A percentile compares a stretch with the other conserved stretches of the same genome.
Evolutionary conservation across 2,329 filamentous ascomycete species (phyloP).

Genomic region (Sporothrix dimorphospora): DNA sequence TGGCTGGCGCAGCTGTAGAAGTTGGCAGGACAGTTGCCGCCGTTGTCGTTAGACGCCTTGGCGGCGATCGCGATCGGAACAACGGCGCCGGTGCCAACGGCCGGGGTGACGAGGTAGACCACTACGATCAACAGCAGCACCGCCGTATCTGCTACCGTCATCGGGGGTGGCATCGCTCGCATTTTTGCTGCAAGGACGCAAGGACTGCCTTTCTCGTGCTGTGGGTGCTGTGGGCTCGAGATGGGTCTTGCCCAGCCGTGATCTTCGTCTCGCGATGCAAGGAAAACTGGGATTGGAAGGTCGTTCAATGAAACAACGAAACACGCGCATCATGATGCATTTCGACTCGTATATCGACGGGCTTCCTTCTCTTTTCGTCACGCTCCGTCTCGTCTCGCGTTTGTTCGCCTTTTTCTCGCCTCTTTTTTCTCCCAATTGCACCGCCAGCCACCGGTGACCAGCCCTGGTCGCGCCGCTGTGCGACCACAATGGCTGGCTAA

Average conservation of each 20-base stretch:
- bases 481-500: background rate
- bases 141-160: slow-evolving; percentile 1
- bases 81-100: background rate
- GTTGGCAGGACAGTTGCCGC: slow-evolving; percentile 49
- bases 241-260: background rate
- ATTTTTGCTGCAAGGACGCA: background rate
- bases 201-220: background rate
- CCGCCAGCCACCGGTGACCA: background rate
- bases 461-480: slow-evolving; percentile 7
- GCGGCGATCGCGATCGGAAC: background rate
- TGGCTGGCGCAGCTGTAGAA: slow-evolving; percentile 56
- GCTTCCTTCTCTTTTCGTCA: background rate
- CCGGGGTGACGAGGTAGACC: background rate
- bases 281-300: too few species aligned
- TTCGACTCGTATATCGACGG: background rate
- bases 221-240: background rate
- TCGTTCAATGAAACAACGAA: background rate
- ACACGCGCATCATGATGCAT: background rate
- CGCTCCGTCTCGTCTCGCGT: background rate
- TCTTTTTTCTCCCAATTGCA: slow-evolving; percentile 3
- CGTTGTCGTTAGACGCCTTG: background rate
- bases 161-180: background rate
- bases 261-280: background rate
- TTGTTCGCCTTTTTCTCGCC: background rate
- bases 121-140: background rate